A percentile compares a stretch with the other conserved stretches of the same genome.
Evolutionary conservation across 1,284 basidiomycete species (phyloP).

Genomic region (Heterobasidion occidentale): DNA sequence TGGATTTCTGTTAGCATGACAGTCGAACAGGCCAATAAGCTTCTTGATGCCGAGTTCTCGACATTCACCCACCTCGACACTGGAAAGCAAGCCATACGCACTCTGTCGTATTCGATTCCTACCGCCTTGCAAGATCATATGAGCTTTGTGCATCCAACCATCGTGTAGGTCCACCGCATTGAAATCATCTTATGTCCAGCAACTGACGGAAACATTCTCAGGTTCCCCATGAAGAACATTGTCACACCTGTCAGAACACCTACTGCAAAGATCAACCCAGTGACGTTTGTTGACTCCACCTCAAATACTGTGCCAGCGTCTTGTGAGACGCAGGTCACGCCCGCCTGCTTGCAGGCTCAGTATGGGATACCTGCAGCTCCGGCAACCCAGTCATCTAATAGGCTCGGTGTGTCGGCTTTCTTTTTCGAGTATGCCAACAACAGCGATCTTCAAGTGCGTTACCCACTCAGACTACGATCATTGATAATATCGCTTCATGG

Average conservation of each 20-base stretch:
- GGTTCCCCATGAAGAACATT: conserved; percentile 3
- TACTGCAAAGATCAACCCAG: neutral
- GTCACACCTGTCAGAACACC: conserved; percentile 5
- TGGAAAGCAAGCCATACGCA: neutral
- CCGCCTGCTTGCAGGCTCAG: conserved; percentile 20
- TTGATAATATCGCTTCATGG: neutral
- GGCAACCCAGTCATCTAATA: conserved; percentile 20
- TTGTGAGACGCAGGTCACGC: conserved; percentile 16
- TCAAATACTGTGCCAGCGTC: conserved; percentile 11
- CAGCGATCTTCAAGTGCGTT: conserved; percentile 8
- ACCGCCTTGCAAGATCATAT: conserved; percentile 8
- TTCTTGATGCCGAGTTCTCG: neutral
- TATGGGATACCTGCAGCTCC: conserved; percentile 23
- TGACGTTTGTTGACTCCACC: neutral
- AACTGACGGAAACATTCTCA: neutral
- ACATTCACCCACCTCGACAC: neutral
- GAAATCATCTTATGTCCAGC: neutral
- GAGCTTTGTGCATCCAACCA: neutral
- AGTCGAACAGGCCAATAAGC: conserved; percentile 21
- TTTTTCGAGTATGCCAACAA: conserved; percentile 20
- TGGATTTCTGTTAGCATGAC: conserved; percentile 14
- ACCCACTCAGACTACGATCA: neutral
- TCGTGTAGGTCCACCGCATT: neutral
- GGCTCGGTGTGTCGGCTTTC: conserved; percentile 24
- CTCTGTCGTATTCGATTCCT: conserved; percentile 6